phyloP scores from a whole-genome alignment of 2,329 filamentous ascomycete species.

The Colletotrichum noveboracense region DNA sequence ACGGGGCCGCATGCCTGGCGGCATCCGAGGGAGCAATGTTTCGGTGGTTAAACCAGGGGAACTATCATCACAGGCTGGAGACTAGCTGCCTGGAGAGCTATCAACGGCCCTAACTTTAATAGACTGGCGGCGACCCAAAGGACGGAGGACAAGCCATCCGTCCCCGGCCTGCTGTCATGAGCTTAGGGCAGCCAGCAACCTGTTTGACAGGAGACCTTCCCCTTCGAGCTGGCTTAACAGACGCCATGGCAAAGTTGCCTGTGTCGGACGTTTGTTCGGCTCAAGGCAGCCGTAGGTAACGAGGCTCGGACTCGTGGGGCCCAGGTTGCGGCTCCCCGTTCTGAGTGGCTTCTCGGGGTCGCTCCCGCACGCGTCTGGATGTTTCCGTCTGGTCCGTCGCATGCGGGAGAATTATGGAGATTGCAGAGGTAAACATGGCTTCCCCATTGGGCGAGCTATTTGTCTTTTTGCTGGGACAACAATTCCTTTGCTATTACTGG shows the following conservation, averaged over 20 bases:
- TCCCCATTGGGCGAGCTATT: background rate
- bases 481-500: background rate
- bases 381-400: background rate
- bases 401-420: background rate
- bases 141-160: too few relatives aligned
- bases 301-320: background rate
- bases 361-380: background rate
- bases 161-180: too few relatives aligned
- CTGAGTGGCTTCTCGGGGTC: background rate
- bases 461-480: background rate
- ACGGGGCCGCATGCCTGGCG: background rate
- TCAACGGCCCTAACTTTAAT: background rate
- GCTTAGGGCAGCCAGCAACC: too few relatives aligned
- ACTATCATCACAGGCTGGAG: background rate
- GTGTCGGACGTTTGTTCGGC: background rate
- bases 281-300: background rate
- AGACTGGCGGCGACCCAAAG: too few relatives aligned
- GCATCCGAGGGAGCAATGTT: background rate
- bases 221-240: too few relatives aligned
- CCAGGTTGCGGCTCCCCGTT: background rate
- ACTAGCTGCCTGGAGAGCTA: background rate
- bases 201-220: too few relatives aligned
- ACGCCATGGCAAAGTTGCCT: too few relatives aligned
- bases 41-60: too few relatives aligned
- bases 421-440: background rate